Evolutionary conservation across 805 yeast genomes (phyloP).

Genomic region (Pichia nanzhaoensis): DNA sequence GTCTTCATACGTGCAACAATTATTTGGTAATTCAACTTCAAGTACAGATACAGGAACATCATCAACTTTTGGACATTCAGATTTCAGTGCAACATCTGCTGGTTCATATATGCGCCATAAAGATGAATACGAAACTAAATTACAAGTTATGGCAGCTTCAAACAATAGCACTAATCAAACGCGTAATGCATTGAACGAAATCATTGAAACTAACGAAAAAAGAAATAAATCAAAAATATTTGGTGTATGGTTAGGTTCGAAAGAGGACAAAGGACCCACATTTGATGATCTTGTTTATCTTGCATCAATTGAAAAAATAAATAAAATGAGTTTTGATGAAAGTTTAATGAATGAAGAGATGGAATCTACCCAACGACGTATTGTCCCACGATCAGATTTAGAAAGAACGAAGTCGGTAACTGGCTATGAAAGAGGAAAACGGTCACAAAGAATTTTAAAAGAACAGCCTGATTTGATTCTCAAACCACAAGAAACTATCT

Average conservation of each 20-base stretch:
- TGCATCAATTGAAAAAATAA: constrained; percentile 14
- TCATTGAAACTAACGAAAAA: constrained; percentile 38
- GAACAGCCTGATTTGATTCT: constrained; percentile 54
- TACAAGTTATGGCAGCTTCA: constrained; percentile 16
- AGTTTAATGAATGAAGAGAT: not conserved
- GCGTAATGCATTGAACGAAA: constrained; percentile 31
- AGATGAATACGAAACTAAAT: constrained; percentile 18
- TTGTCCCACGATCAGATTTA: constrained; percentile 42
- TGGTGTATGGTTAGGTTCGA: constrained; percentile 35
- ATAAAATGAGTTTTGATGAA: constrained; percentile 3
- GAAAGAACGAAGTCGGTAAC: constrained; percentile 69
- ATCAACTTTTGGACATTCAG: constrained; percentile 50
- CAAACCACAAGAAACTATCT: constrained; percentile 51
- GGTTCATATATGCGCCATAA: constrained; percentile 76
- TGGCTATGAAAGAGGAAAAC: constrained; percentile 56
- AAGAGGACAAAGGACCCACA: constrained; percentile 24
- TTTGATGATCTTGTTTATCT: constrained; percentile 30
- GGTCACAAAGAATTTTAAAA: constrained; percentile 59
- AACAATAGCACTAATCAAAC: constrained; percentile 13
- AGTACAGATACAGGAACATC: constrained; percentile 29
- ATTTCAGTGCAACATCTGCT: constrained; percentile 83
- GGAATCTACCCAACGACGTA: not conserved
- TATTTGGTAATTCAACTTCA: constrained; percentile 26
- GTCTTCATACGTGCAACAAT: constrained; percentile 22
- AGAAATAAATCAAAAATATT: constrained; percentile 39